Evolutionary conservation across 2,329 filamentous ascomycete genomes (phyloP).

Genomic region (Ceratocystis cubensis): DNA sequence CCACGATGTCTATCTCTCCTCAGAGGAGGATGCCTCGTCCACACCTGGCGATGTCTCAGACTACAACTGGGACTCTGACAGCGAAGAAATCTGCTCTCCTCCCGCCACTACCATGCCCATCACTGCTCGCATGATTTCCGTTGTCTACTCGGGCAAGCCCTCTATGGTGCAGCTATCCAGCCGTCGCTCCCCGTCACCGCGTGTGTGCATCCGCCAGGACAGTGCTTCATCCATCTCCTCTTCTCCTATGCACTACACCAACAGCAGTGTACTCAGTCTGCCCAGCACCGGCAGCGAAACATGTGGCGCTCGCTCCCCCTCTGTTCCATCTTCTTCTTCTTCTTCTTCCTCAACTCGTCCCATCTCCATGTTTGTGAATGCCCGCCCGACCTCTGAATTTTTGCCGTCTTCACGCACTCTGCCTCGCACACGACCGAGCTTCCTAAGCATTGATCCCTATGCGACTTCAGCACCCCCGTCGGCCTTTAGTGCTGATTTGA

Average conservation of each 20-base stretch:
- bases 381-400: slow-evolving; percentile 22
- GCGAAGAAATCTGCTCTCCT: slow-evolving; percentile 26
- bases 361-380: slow-evolving; percentile 16
- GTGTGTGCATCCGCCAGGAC: slow-evolving; percentile 24
- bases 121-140: slow-evolving; percentile 46
- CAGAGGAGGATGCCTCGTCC: slow-evolving; percentile 52
- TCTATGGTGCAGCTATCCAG: slow-evolving; percentile 40
- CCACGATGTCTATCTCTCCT: slow-evolving; percentile 51
- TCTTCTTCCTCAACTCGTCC: slow-evolving; percentile 11
- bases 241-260: slow-evolving; percentile 27
- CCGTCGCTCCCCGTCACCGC: slow-evolving; percentile 27
- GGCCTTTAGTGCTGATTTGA: background rate
- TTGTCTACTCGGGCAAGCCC: slow-evolving; percentile 48
- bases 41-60: slow-evolving; percentile 49
- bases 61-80: slow-evolving; percentile 38
- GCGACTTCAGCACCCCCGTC: slow-evolving; percentile 29
- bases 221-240: slow-evolving; percentile 24
- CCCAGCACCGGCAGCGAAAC: slow-evolving; percentile 22
- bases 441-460: slow-evolving; percentile 44
- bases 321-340: background rate
- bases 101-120: slow-evolving; percentile 29
- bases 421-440: slow-evolving; percentile 30
- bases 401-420: background rate
- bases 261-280: slow-evolving; percentile 29
- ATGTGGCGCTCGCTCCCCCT: background rate